Evolutionary conservation across 2,329 filamentous ascomycete species (phyloP).

Genomic region (Fusarium brevicatenulatum): DNA sequence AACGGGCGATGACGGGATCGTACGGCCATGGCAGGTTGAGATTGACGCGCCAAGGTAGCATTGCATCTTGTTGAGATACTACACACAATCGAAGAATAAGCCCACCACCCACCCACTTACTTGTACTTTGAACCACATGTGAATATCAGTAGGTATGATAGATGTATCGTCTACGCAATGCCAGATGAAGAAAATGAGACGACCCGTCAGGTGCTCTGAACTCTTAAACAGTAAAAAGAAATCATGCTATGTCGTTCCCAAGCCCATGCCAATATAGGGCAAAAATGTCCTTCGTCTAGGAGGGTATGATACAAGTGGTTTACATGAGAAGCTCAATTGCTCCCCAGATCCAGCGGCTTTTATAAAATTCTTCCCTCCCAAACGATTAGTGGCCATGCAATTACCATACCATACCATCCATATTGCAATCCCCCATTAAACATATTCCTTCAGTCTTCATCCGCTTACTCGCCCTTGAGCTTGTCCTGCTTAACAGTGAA

Average conservation of each 20-base stretch:
- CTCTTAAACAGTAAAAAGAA: conserved; percentile 31
- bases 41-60: conserved; percentile 25
- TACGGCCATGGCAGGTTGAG: conserved; percentile 81
- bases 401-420: conserved; percentile 25
- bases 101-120: neutral
- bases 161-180: conserved; percentile 1
- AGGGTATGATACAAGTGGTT: conserved; percentile 50
- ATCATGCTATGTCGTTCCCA: conserved; percentile 41
- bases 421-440: conserved; percentile 20
- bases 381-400: conserved; percentile 36
- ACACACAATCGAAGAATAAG: conserved; percentile 8
- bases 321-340: conserved; percentile 44
- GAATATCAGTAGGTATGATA: neutral
- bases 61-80: conserved; percentile 3
- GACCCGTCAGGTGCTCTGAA: conserved; percentile 4
- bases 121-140: neutral
- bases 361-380: conserved; percentile 37
- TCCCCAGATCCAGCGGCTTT: conserved; percentile 39
- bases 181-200: neutral
- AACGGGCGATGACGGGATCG: conserved; percentile 90
- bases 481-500: conserved; percentile 74
- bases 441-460: neutral
- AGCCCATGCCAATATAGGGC: conserved; percentile 39
- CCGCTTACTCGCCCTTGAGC: conserved; percentile 70
- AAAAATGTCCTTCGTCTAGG: conserved; percentile 44